Percentiles rank a stretch among this genome's conserved stretches.
phyloP scores from a whole-genome alignment of 345 rosid species.

The Nasturtium officinale region DNA sequence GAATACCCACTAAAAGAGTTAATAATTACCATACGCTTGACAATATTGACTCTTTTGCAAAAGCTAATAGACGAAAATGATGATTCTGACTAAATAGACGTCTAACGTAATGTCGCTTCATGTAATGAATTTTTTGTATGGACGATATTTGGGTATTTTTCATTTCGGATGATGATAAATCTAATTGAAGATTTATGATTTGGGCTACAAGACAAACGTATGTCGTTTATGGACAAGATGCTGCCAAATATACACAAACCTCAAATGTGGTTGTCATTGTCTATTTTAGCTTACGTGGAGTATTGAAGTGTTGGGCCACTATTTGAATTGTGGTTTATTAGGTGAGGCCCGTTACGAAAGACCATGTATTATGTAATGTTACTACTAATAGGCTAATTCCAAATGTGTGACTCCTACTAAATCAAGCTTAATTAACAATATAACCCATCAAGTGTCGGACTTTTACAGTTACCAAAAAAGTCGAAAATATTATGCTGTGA shows the following conservation, averaged over 20 bases:
- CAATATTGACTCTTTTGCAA: conserved; percentile 35
- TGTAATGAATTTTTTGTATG: not conserved
- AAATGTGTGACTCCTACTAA: not conserved
- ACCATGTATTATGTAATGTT: too few relatives aligned
- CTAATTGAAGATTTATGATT: not conserved
- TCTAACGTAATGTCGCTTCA: conserved; percentile 29
- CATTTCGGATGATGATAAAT: not conserved
- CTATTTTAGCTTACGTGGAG: not conserved
- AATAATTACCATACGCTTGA: conserved; percentile 33
- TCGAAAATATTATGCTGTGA: too few relatives aligned
- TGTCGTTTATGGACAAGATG: not conserved
- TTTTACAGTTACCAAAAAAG: too few relatives aligned
- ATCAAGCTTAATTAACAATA: too few relatives aligned
- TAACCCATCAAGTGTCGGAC: too few relatives aligned
- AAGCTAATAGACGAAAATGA: conserved; percentile 27
- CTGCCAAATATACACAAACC: not conserved
- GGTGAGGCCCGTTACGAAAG: not conserved
- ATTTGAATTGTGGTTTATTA: not conserved
- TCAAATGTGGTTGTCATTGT: not conserved
- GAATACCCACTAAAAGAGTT: conserved; percentile 22
- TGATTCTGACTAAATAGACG: conserved; percentile 21
- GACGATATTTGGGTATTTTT: not conserved
- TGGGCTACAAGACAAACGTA: not conserved
- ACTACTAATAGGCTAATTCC: not conserved
- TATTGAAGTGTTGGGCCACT: not conserved